Evolutionary conservation across 176 grass and related monocot genomes (phyloP), one percentile per base, ranked within the genome.

Genomic region (Tillandsia fasciculata): DNA sequence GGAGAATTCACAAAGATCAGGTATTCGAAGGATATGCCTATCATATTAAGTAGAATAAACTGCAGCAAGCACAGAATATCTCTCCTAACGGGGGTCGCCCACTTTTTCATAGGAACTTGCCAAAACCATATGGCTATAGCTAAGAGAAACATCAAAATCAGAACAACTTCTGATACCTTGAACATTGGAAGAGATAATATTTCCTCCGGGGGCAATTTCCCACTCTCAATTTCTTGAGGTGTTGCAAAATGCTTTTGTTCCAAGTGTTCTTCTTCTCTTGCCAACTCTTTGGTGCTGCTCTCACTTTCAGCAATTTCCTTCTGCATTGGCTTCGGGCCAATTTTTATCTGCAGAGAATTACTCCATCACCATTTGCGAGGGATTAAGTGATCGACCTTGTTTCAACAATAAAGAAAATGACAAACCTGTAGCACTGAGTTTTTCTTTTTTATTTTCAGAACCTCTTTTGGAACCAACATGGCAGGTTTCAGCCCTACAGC

Each of bases 141-240:
- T 42, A 42, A 42, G 33, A 42, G 33, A 42, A 6, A 42, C 8
- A 59, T 29, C 6, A n/a, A 61, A 61, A 61, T 17, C 33, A 42
- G 33, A 42, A 42, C 42, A 71, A 77, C 2, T 67, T 69, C 26
- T 59, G 26, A 27, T 89, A 96, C 92, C 92, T 92, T 90, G 64
- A 97, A 97, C 89, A 92, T 97, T 28, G 89, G 89, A 75, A 92
- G 89, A 71, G 86, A 97, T 76, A 92, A 77, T 85, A 97, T 97
- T 74, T 92, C 88, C 69, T 97, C 86, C 12, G 82, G 82, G 12
- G 84, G 79, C 76, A 97, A 68, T 86, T 87, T 97, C 15, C 87
- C 84, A 69, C 67, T 87, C 73, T 79, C 84, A 68, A 92, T 90
- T 85, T 92, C 93, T 53, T 87, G 81, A 50, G 88, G 52, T n/a